Evolutionary conservation across 306 rosid genomes (phyloP), one percentile per base, ranked within the genome.

Genomic region (Prunus davidiana): DNA sequence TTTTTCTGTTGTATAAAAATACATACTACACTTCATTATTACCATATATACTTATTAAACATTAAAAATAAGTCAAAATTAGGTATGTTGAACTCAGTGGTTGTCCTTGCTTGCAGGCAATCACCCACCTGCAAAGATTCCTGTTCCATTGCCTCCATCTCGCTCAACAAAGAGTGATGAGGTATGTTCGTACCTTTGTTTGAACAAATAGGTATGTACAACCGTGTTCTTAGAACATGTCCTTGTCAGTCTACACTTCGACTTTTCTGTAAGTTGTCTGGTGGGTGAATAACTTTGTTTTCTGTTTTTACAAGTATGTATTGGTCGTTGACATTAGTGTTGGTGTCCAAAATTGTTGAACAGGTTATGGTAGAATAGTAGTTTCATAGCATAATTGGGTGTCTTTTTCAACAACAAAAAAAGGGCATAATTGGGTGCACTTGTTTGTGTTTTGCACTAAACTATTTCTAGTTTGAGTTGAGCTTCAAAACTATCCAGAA

Each of bases 91-190:
- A 82, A 76, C 76, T 85, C 57, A 77, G 82, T 70, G 55, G 51
- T 79, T 79, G 13, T 77, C 28, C 80, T 74, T 79, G 51, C 52
- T 86, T 83, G 70, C 83, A 95, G 98, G 98, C 79, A 76, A 80
- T 87, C 93, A 79, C 58, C 96, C 87, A 67, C 87, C 96, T 54
- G 85, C 97, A 64, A 95, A 92, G 85, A 91, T 90, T 78, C 99
- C 99, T 69, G 88, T 88, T 84, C 99, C 97, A 41, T 57, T 95
- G 84, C 93, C 96, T 64, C 89, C 89, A 61, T 80, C 97, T 74
- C 83, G 13, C 47, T 81, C 93, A 34, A 79, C 82, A 49, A 92
- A 90, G 81, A 83, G 78, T 72, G 88, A 79, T 74, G 97, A 90
- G 93, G 98, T 92, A 89, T 65, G 74, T 80, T 54, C n/a, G 65